Percentiles rank a stretch among this genome's conserved stretches.
Evolutionary conservation across 768 basidiomycete species (phyloP).

Genomic region (Coprinopsis marcescibilis): DNA sequence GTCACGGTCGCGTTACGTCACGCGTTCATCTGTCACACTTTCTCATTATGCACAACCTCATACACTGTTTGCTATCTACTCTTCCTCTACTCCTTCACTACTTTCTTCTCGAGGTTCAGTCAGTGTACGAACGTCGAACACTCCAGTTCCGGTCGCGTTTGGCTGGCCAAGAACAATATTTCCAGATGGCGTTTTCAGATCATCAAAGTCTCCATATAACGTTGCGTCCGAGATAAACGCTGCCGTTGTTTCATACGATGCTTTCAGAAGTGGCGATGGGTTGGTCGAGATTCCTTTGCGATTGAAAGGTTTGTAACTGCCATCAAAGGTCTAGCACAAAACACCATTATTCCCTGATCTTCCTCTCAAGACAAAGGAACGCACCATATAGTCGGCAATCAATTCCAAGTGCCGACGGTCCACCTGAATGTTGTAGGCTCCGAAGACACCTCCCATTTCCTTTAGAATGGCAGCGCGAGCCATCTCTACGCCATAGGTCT

Average conservation of each 20-base stretch:
- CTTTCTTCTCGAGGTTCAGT: slow-evolving; percentile 13
- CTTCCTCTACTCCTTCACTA: slow-evolving; percentile 12
- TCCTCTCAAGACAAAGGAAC: slow-evolving; percentile 17
- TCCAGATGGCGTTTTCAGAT: slow-evolving; percentile 83
- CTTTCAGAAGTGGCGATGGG: slow-evolving; percentile 94
- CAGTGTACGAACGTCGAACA: slow-evolving; percentile 79
- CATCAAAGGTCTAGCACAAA: slow-evolving; percentile 85
- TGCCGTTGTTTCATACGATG: slow-evolving; percentile 95
- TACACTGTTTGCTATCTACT: slow-evolving; percentile 7
- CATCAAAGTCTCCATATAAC: slow-evolving; percentile 92
- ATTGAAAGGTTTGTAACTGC: slow-evolving; percentile 97
- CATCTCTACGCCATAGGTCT: slow-evolving; percentile 96
- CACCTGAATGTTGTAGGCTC: slow-evolving; percentile 93
- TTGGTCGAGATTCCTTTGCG: slow-evolving; percentile 90
- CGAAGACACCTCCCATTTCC: slow-evolving; percentile 90
- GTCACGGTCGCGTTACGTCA: slow-evolving; percentile 27
- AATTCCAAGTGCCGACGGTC: slow-evolving; percentile 90
- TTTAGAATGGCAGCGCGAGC: slow-evolving; percentile 85
- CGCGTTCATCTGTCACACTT: slow-evolving; percentile 6
- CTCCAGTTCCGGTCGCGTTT: slow-evolving; percentile 88
- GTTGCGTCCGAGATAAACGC: slow-evolving; percentile 93
- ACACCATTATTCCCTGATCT: neutral
- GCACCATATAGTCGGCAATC: slow-evolving; percentile 99
- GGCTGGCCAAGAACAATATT: slow-evolving; percentile 89
- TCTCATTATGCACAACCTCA: slow-evolving; percentile 2